phyloP scores from a whole-genome alignment of 495 filamentous ascomycete genomes.

The Choiromyces venosus region DNA sequence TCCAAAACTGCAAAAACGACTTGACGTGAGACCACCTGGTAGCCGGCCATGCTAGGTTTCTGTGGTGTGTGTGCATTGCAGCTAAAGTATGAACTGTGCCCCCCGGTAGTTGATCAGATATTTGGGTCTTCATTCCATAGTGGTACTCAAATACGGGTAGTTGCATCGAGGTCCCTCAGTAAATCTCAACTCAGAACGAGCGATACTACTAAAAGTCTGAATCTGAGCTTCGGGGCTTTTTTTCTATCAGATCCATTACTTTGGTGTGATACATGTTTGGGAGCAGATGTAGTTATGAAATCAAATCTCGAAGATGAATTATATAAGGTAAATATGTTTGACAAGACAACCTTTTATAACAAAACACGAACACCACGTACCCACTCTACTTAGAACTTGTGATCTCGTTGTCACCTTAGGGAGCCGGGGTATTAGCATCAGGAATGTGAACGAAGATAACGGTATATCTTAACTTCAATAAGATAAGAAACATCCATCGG shows the following conservation, averaged over 20 bases:
- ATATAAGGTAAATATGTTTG: neutral
- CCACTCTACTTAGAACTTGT: neutral
- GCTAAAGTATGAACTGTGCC: no score
- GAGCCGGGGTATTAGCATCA: neutral
- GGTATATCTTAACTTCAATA: neutral
- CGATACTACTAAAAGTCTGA: neutral
- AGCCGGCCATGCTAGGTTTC: no score
- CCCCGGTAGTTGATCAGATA: no score
- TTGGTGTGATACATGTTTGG: no score
- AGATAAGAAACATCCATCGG: neutral
- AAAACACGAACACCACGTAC: neutral
- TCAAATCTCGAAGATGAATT: neutral
- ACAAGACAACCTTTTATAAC: neutral
- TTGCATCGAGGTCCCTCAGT: no score
- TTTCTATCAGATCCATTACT: neutral
- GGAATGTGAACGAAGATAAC: neutral
- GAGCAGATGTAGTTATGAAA: neutral
- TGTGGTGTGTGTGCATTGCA: no score
- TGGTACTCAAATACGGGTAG: no score
- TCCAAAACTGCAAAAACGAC: no score
- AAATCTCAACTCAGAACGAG: no score
- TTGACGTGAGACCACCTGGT: no score
- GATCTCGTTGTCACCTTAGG: neutral
- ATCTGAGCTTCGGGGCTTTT: neutral
- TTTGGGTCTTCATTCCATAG: no score